Base-by-base conservation (phyloP, 2,329 filamentous ascomycete genomes). In the Microdochium trichocladiopsis region DNA sequence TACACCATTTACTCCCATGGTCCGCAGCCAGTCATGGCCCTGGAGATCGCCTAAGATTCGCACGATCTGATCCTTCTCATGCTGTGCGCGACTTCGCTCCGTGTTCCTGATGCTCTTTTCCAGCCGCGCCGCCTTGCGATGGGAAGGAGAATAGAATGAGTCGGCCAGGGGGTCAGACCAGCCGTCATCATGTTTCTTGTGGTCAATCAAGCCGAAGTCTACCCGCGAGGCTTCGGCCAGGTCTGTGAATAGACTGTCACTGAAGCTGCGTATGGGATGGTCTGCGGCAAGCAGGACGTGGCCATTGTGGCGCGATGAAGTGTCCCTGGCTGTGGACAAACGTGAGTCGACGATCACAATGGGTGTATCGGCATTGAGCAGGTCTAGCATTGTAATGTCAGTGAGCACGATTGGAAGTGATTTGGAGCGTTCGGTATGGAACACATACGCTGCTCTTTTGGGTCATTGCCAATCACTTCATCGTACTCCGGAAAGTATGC, bases 401-500 rank as follows among this genome's bases (percentile, higher is more conserved):
- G 51, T 55, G 48, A 53, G 52, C 50, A 57, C 41, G 22, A 45
- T 22, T 6, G 14, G 21, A 8, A 18, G 41, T 8, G 6, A 10
- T 18, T 3, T 45, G 41, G 11, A 41, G 5, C 49, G 49, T 24
- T 52, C 47, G 50, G n/a, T 12, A 22, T 49, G 41, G 49, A 45
- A n/a, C 22, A 75, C 82, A 67, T 79, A 92, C 91, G 86, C 60
- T 86, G 77, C 69, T 92, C 86, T 61, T 87, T 87, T 37, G 85
- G 82, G 57, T 90, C 86, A 65, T 95, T 89, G 56, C 89, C 91
- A 71, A 97, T 90, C 59, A 96, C 82, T 66, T 95, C 90, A 69
- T 96, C 92, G 69, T 96, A 97, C 63, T 95, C 92, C 50, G 88
- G 85, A 64, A 97, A 96, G 71, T 96, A 97, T 48, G 84, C 81